Evolutionary conservation across 2,329 filamentous ascomycete genomes (phyloP), one percentile per base, ranked within the genome.

Genomic region (Ophiosphaerella korrae): DNA sequence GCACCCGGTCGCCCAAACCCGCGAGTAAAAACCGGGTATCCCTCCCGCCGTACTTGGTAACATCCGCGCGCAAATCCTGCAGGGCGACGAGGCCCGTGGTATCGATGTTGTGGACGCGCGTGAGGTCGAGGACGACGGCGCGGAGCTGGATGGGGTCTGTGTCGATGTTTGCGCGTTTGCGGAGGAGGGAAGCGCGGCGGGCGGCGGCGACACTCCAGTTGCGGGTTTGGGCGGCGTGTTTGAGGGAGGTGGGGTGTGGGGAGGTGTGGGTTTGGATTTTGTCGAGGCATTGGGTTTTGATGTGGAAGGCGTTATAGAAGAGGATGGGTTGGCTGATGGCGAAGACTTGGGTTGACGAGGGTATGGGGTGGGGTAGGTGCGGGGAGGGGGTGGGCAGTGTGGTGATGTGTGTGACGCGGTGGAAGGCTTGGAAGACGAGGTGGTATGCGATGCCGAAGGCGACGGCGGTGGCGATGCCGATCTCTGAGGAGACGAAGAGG

Each of bases 271-370:
- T 80, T 53, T 82, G 78, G 33, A 84, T 65, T 1, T 74, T 71
- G 53, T 85, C 81, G 13, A 84, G 68, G 14, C 82, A 77, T 7
- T 74, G 68, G 2, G 68, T 75, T 41, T 82, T 83, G 52, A 80
- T 69, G 35, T 78, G 73, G 48, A 83, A 82, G 2, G 84, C 83
- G 61, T 87, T 87, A 53, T 79, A 81, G 73, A 86, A 87, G 68
- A 86, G 81, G 32, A 87, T 72, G 1, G 81, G 79, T 49, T 84
- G 81, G 32, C 77, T 78, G 67, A 85, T 84, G 3, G 75, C 75
- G 63, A 87, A 82, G 32, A 87, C 72, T 26, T 81, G 82, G 1
- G 79, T 77, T 21, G 57, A 85, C 83, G 2, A 75, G 69, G 0
- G 73, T 3, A 77, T 63, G n/a, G 48, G 39, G 57, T 1, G 50